Conservation (phyloP, 495 filamentous ascomycete species). For the Penicillium diatomitis region DNA sequence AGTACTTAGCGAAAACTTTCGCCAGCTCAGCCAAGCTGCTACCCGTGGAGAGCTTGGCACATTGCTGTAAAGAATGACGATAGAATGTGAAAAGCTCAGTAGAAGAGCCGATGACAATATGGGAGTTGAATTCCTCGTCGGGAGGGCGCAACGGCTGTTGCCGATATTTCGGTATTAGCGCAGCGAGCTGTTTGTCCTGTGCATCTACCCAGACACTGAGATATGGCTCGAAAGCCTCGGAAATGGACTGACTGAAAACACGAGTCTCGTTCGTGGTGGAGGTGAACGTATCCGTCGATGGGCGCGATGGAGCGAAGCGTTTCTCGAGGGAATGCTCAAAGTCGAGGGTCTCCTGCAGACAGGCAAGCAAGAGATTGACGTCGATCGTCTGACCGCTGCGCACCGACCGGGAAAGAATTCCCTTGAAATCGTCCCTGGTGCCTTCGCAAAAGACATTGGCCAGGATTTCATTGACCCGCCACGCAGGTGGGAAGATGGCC, state of each 20-base stretch:
- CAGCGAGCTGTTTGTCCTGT: conserved; percentile 81
- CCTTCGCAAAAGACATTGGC: conserved; percentile 91
- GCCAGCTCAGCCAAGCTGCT: conserved; percentile 77
- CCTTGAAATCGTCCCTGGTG: conserved; percentile 90
- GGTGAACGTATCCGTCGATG: conserved; percentile 86
- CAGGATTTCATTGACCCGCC: conserved; percentile 86
- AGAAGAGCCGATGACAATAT: conserved; percentile 85
- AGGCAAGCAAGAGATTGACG: conserved; percentile 84
- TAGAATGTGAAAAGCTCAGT: conserved; percentile 98
- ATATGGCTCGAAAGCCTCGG: conserved; percentile 95
- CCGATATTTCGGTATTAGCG: conserved; percentile 83
- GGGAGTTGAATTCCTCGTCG: conserved; percentile 87
- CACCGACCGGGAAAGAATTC: conserved; percentile 80
- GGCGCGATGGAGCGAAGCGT: conserved; percentile 68
- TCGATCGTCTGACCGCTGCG: conserved; percentile 80
- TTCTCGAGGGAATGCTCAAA: conserved; percentile 90
- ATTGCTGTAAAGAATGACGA: conserved; percentile 81
- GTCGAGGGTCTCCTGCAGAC: conserved; percentile 92
- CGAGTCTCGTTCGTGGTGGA: conserved; percentile 66
- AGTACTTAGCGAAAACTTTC: conserved; percentile 79
- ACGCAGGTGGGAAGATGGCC: conserved; percentile 74
- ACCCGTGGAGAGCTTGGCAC: conserved; percentile 89
- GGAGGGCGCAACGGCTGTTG: conserved; percentile 67
- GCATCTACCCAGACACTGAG: conserved; percentile 94
- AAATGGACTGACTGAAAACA: conserved; percentile 85